Evolutionary conservation across 768 basidiomycete species (phyloP).

Genomic region (Ephemerocybe angulata): DNA sequence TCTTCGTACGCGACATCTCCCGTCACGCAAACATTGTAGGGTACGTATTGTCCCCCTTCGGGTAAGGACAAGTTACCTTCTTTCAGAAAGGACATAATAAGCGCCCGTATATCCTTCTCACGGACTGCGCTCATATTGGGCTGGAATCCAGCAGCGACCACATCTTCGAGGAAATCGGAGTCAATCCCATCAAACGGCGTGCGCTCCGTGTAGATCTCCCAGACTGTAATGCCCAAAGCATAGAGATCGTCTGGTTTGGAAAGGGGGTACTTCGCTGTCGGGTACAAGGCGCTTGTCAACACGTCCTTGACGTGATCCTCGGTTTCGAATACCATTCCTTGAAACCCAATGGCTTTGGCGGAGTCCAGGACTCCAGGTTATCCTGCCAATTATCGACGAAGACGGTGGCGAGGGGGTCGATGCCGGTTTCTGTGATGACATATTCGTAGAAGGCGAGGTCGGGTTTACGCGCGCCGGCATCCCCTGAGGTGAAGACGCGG

Average conservation of each 20-base stretch:
- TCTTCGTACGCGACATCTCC: neutral
- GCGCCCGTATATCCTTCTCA: conserved; percentile 13
- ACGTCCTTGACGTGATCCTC: conserved; percentile 19
- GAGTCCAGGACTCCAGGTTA: conserved; percentile 30
- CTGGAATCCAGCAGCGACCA: conserved; percentile 15
- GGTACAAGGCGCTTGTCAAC: neutral
- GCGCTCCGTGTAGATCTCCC: conserved; percentile 19
- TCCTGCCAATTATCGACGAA: conserved; percentile 44
- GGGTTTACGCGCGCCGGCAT: conserved; percentile 38
- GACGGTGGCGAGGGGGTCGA: conserved; percentile 32
- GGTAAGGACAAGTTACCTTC: neutral
- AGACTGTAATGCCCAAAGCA: conserved; percentile 23
- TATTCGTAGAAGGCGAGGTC: conserved; percentile 35
- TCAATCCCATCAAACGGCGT: conserved; percentile 19
- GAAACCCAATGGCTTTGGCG: conserved; percentile 40
- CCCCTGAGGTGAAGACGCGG: conserved; percentile 37
- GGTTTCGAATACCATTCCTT: conserved; percentile 35
- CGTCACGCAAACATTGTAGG: neutral
- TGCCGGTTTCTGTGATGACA: conserved; percentile 33
- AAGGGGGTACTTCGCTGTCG: conserved; percentile 23
- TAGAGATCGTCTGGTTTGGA: conserved; percentile 21
- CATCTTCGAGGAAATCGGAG: conserved; percentile 6
- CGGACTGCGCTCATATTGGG: conserved; percentile 17
- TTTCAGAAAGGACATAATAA: neutral
- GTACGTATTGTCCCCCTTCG: neutral